Base-by-base conservation (phyloP, 2,329 filamentous ascomycete species). In the Nemania diffusa region DNA sequence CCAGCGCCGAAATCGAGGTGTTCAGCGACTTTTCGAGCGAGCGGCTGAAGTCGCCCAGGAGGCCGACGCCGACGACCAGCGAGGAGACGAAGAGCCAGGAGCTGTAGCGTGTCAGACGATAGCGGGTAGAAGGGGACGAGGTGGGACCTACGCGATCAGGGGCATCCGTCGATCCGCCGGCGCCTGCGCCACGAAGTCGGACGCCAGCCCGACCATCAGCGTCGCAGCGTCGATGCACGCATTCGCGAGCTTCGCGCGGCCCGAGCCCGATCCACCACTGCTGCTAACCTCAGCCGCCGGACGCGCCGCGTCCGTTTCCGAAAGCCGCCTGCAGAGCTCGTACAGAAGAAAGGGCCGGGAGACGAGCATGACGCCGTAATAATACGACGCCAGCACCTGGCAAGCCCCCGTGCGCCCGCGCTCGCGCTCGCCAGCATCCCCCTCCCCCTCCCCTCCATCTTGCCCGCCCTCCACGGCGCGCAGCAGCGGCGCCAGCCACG, bases 341-440 rank as follows among this genome's bases (percentile, higher is more conserved):
- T 85, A 86, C 84, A 87, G 86, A 6, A 87, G 78, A 57, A 87
- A 87, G 0, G 85, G 85, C 0, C 85, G 78, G 0, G 85, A 85
- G 0, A 87, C 84, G 2, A 87, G 79, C 78, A 87, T 87, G n/a
- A 87, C 85, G 0, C 84, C 83, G 65, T 87, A 87, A 73, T 87
- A 86, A 62, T 87, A 87, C 1, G 84, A 83, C 0, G 82, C 80
- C 7, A 87, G 73, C 0, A 85, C 81, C 72, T 86, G 84, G 29
- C 84, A 85, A 0, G 84, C 84, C 0, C 84, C 85, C 7, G 80
- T 80, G 0, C 79, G 74, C 60, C 80, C 77, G 0, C 71, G 72
- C 15, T 73, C 32, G 51, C n/a, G 15, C n/a, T 4, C 8, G 20
- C 72, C 40, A 0, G 77, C 11, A 7, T 50, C 27, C 22, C 27